These are phyloP conservation scores for Podaxis pistillaris DNA, from an alignment of 768 basidiomycete species.

Conservation along the genomic window DNA sequence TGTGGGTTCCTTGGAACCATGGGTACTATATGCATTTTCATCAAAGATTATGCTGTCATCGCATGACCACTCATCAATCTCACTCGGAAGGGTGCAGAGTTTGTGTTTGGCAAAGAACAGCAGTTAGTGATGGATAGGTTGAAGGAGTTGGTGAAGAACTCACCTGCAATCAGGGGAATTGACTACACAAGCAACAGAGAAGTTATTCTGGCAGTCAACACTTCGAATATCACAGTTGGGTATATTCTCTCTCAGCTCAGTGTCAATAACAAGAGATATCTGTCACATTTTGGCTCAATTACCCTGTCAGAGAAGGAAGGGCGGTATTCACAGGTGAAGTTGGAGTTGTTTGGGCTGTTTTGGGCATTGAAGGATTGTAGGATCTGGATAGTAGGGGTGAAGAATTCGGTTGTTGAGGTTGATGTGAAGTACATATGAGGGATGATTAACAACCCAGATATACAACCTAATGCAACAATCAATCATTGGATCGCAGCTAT, in stretches of 20 bases:
- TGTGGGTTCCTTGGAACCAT: conserved; percentile 19
- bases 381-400: conserved; percentile 24
- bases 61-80: conserved; percentile 21
- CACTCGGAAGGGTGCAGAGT: conserved; percentile 22
- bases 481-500: too few relatives aligned
- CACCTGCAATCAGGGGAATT: conserved; percentile 14
- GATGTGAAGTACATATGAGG: conserved; percentile 32
- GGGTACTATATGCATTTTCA: conserved; percentile 23
- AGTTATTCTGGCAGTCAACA: conserved; percentile 21
- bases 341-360: conserved; percentile 33
- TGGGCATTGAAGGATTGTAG: conserved; percentile 17
- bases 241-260: conserved; percentile 17
- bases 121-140: conserved; percentile 5
- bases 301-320: conserved; percentile 21
- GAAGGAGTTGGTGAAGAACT: neutral
- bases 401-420: conserved; percentile 23
- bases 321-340: conserved; percentile 29
- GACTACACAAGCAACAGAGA: conserved; percentile 14
- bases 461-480: conserved; percentile 16
- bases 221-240: conserved; percentile 17
- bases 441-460: conserved; percentile 30
- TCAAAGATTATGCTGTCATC: conserved; percentile 22
- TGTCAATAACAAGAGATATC: conserved; percentile 13
- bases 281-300: conserved; percentile 21
- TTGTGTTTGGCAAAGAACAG: conserved; percentile 11